A percentile compares a stretch with the other conserved stretches of the same genome.
phyloP scores from a whole-genome alignment of 208 protist genomes.

The Trypanosoma melophagium region DNA sequence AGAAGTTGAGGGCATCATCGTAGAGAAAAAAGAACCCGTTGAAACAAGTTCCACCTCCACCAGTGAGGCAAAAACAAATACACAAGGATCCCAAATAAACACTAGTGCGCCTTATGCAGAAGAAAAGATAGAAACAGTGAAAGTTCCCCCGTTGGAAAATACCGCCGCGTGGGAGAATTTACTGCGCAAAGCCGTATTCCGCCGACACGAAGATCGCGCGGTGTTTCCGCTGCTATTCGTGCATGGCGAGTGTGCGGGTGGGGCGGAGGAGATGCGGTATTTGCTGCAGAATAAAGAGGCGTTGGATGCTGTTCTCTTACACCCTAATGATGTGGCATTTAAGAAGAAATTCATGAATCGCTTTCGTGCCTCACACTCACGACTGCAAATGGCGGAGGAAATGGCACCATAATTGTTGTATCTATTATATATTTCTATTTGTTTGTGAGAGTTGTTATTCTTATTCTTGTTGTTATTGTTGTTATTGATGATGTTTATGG shows the following conservation, averaged over 20 bases:
- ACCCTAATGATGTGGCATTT: conserved; percentile 74
- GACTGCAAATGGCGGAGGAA: conserved; percentile 69
- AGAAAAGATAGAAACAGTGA: not conserved
- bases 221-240: conserved; percentile 60
- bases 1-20: conserved; percentile 12
- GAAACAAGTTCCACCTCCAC: too few species aligned
- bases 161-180: conserved; percentile 3
- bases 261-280: conserved; percentile 62
- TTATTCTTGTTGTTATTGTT: too few species aligned
- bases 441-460: conserved; percentile 2
- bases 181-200: conserved; percentile 18
- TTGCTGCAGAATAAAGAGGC: conserved; percentile 66
- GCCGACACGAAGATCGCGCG: conserved; percentile 5
- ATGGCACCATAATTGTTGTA: conserved; percentile 14
- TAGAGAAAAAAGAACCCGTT: too few species aligned
- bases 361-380: conserved; percentile 52
- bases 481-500: not conserved
- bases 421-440: conserved; percentile 8
- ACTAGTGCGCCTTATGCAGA: too few species aligned
- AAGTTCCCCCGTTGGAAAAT: not conserved
- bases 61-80: too few species aligned
- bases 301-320: conserved; percentile 75
- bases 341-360: conserved; percentile 73
- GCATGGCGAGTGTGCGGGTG: conserved; percentile 68
- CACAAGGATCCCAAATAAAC: too few species aligned